These are phyloP conservation scores for Trypethelium eluteriae DNA, from an alignment of 495 filamentous ascomycete genomes.

Conservation along the genomic window DNA sequence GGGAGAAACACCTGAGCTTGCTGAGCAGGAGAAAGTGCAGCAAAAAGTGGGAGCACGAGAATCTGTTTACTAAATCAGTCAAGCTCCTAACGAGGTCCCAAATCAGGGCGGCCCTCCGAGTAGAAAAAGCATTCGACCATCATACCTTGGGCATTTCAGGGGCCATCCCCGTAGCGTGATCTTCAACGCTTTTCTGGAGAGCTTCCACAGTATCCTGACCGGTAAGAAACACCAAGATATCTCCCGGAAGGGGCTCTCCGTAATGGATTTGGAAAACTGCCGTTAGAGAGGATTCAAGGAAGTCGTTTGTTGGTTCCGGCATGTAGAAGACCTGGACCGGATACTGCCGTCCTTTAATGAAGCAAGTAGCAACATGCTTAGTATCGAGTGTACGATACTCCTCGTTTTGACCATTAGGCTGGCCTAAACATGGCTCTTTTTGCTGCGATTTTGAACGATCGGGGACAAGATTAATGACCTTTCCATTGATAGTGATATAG, in stretches of 20 bases:
- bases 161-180: constrained; percentile 62
- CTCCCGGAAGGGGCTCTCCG: constrained; percentile 81
- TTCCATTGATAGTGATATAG: constrained; percentile 1
- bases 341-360: constrained; percentile 82
- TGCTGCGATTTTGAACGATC: not conserved
- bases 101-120: no score
- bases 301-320: constrained; percentile 68
- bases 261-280: constrained; percentile 84
- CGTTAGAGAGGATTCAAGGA: constrained; percentile 72
- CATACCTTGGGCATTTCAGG: constrained; percentile 62
- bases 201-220: constrained; percentile 89
- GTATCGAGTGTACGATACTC: not conserved
- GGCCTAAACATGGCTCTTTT: not conserved
- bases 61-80: constrained; percentile 36
- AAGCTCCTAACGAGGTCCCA: constrained; percentile 19
- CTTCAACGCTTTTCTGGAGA: constrained; percentile 70
- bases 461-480: not conserved
- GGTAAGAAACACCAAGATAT: constrained; percentile 87
- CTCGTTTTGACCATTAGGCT: not conserved
- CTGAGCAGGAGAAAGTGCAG: constrained; percentile 62
- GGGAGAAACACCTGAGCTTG: constrained; percentile 82
- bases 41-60: constrained; percentile 62
- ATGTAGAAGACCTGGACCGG: constrained; percentile 75
- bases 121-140: constrained; percentile 12
- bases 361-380: constrained; percentile 45